These are phyloP conservation scores for Arabidopsis suecica DNA, from an alignment of 345 rosid species.

Conservation along the genomic window DNA sequence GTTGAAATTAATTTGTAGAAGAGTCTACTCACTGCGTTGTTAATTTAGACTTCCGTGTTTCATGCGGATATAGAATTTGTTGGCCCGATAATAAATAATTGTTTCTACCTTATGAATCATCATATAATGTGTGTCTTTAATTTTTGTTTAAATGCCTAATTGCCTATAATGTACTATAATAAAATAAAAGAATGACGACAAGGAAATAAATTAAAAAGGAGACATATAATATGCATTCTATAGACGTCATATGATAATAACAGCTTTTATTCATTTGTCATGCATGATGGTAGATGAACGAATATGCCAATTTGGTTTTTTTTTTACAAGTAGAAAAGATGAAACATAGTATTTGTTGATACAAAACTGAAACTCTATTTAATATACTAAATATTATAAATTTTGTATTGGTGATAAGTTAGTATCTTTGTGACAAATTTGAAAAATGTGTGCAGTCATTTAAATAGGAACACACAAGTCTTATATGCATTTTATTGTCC, in stretches of 20 bases:
- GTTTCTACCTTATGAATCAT: conserved; percentile 23
- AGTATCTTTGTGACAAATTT: conserved; percentile 12
- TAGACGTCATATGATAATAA: conserved; percentile 41
- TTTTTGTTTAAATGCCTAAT: background rate
- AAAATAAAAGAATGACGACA: conserved; percentile 35
- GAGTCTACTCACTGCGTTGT: conserved; percentile 1
- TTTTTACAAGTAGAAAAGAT: background rate
- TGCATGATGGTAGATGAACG: conserved; percentile 42
- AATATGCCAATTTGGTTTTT: conserved; percentile 29
- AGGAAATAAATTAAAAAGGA: conserved; percentile 25
- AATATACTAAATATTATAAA: background rate
- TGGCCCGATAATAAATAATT: conserved; percentile 37
- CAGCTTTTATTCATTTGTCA: conserved; percentile 41
- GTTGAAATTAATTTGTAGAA: background rate
- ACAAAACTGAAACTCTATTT: background rate
- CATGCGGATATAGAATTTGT: conserved; percentile 44
- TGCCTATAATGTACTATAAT: conserved; percentile 4
- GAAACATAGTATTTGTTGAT: conserved; percentile 10
- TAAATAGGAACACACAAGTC: conserved; percentile 29
- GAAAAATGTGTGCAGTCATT: conserved; percentile 30
- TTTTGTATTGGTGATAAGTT: background rate
- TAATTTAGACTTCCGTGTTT: conserved; percentile 30
- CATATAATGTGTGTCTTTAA: conserved; percentile 12
- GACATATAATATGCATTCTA: conserved; percentile 33
- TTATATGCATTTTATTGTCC: conserved; percentile 31